Evolutionary conservation across 306 rosid genomes (phyloP), one percentile per base, ranked within the genome.

Genomic region (Styphnolobium japonicum): DNA sequence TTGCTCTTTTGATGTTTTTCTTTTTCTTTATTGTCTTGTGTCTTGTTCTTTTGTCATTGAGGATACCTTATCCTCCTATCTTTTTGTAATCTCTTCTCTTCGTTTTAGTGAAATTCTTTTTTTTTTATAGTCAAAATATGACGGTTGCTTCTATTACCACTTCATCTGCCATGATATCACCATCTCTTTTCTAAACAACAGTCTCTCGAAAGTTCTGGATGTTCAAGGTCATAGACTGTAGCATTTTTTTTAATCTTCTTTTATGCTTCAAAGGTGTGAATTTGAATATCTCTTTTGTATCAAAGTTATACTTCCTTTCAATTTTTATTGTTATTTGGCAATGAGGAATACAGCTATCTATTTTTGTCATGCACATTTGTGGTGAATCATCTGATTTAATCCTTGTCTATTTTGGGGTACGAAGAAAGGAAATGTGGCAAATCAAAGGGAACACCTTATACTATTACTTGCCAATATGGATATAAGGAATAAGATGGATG

Each of bases 361-460:
- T 61, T 21, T 69, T 66, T 56, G 31, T 40, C 75, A 51, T 42
- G 8, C 18, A 39, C 36, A 58, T 43, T 62, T 19, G 11, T 61
- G 42, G 22, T 65, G 73, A 68, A 68, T 76, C 43, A 70, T 81
- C 85, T 80, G 16, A 88, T 67, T 65, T 77, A 10, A 56, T 72
- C 43, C 73, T 48, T 42, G 49, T 84, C 18, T 83, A 31, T 77
- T 77, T 85, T 76, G 74, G 86, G 79, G 66, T 76, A 76, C 68
- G 81, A 86, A 96, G 99, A 93, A 93, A 93, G 99, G 98, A 86
- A 96, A 96, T 78, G 93, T 89, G 78, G 98, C 94, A 76, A 96
- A 96, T 84, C 99, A 96, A 84, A 90, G 98, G 89, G 99, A 96
- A 80, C 99, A 96, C 85, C 83, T 96, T 58, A 87, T 96, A 80